phyloP scores from a whole-genome alignment of 768 basidiomycete genomes.

The Erythrobasidium yunnanense region DNA sequence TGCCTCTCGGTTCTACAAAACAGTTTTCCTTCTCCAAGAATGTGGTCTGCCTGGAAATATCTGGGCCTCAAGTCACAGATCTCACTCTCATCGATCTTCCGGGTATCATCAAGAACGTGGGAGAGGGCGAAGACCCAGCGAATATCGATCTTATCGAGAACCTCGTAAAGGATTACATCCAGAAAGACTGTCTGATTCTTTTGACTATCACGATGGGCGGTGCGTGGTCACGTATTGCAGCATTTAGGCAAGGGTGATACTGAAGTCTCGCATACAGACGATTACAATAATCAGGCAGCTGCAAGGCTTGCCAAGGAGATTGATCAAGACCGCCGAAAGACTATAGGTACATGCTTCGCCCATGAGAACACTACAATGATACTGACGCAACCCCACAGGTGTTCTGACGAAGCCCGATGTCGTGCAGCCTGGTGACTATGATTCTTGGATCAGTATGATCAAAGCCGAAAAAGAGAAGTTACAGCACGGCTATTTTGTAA shows the following conservation, averaged over 20 bases:
- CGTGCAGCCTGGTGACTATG: constrained; percentile 46
- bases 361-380: too few species aligned
- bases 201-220: constrained; percentile 59
- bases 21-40: constrained; percentile 46
- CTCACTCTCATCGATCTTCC: constrained; percentile 40
- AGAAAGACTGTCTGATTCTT: constrained; percentile 52
- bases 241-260: background rate
- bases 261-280: constrained; percentile 45
- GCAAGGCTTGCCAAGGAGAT: constrained; percentile 49
- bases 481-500: constrained; percentile 30
- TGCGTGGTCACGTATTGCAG: constrained; percentile 33
- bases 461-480: constrained; percentile 1
- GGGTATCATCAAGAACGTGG: constrained; percentile 53
- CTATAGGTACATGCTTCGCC: too few species aligned
- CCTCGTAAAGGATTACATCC: constrained; percentile 49
- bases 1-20: constrained; percentile 31
- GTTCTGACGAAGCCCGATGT: constrained; percentile 62
- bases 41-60: constrained; percentile 46
- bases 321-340: constrained; percentile 52
- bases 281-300: constrained; percentile 57
- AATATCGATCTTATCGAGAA: constrained; percentile 45
- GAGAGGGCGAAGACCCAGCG: constrained; percentile 43
- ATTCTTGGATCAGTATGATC: constrained; percentile 33
- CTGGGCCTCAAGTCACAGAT: constrained; percentile 45
- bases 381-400: too few species aligned